Evolutionary conservation across 2,329 filamentous ascomycete species (phyloP), one percentile per base, ranked within the genome.

Genomic region (Emmonsiellopsis sp.): DNA sequence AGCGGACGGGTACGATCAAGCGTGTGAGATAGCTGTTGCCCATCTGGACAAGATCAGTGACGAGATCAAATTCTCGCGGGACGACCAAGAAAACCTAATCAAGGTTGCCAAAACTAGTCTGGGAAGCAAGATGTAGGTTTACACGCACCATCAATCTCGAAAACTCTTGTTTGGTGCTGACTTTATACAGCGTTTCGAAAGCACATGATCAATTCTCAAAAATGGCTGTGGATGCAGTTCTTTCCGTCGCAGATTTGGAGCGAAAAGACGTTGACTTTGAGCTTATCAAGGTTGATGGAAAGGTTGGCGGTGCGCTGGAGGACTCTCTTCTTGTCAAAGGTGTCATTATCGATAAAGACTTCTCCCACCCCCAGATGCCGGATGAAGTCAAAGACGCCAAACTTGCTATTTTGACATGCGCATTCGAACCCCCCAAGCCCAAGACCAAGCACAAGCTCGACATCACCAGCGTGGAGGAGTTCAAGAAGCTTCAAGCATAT

Each of bases 381-480:
- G 88, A 87, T 49, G 90, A 96, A 73, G 92, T 98, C 59, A 82
- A 79, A 63, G 90, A 98, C 73, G 94, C 93, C 67, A 97, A 96
- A 78, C 84, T 98, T 66, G 93, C 93, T 62, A 98, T 98, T 65
- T 77, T 98, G 56, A 98, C 93, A 50, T 98, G 93, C 71, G 90
- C 93, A 3, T 98, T 98, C 68, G 93, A 98, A 77, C 93, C 93
- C 34, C 93, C 93, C 49, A 98, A 98, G 81, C 93, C 93, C 62
- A 98, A 98, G 83, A 98, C 93, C 47, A 98, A 98, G 82, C 93
- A 98, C 76, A 95, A 96, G 79, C 82, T 98, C 57, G 93, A 98
- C 67, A 98, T 98, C 68, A 93, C 90, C 53, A 88, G 85, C 42
- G 92, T 98, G 6, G 92, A 97, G 62, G 93, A 98, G 76, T 98